Conservation (phyloP, 495 filamentous ascomycete genomes). For the Penicillium simplicissimum region DNA sequence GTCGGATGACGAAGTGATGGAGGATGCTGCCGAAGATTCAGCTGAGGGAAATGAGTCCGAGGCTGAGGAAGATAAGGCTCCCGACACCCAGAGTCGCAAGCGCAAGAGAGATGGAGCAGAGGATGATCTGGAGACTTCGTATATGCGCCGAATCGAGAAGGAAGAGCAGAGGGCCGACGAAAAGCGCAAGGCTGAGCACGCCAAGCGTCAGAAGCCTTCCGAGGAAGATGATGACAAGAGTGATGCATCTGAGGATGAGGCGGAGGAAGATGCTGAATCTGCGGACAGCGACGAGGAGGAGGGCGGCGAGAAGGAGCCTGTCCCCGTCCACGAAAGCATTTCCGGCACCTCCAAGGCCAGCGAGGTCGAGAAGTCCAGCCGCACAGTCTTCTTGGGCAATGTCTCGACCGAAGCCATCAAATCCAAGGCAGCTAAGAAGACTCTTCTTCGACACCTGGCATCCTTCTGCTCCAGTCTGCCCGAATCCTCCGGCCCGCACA, state of each 20-base stretch:
- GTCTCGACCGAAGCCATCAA: conserved; percentile 79
- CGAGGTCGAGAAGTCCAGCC: conserved; percentile 81
- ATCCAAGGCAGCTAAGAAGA: conserved; percentile 76
- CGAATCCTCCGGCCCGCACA: conserved; percentile 54
- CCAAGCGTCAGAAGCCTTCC: conserved; percentile 28
- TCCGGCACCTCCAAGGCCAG: conserved; percentile 36
- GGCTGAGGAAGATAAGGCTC: conserved; percentile 37
- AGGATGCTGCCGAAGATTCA: conserved; percentile 38
- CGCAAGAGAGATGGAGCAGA: conserved; percentile 70
- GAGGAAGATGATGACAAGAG: conserved; percentile 13
- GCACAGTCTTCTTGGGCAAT: conserved; percentile 93
- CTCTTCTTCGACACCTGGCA: conserved; percentile 64
- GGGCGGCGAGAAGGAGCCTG: conserved; percentile 18
- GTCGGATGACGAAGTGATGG: conserved; percentile 47
- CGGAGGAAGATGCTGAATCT: conserved; percentile 13
- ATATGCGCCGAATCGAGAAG: conserved; percentile 70
- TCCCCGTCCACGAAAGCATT: conserved; percentile 61
- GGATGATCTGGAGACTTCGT: conserved; percentile 78
- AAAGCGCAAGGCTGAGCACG: conserved; percentile 36
- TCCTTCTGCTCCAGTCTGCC: conserved; percentile 55
- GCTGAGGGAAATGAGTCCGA: conserved; percentile 25
- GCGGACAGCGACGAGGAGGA: conserved; percentile 33
- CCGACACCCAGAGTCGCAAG: conserved; percentile 60
- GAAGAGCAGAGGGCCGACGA: conserved; percentile 54
- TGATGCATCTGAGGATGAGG: conserved; percentile 19